Conservation (phyloP, 257 asterid genomes). For the Paulownia fortunei region DNA sequence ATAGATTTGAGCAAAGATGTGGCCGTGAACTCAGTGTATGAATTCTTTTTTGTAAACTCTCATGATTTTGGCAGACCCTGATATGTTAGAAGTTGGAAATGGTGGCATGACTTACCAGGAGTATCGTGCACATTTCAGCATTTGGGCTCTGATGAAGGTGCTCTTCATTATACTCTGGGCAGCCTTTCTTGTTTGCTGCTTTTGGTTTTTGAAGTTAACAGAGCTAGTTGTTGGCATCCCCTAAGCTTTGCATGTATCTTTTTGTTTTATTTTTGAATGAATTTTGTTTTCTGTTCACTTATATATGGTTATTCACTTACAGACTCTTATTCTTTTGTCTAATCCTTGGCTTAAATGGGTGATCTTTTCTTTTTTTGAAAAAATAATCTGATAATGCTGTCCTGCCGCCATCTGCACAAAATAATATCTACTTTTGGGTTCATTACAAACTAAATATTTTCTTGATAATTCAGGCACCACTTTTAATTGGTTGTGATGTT, state of each 20-base stretch:
- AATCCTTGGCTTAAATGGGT: constrained; percentile 4
- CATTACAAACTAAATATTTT: constrained; percentile 8
- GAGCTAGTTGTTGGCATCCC: neutral
- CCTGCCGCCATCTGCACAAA: neutral
- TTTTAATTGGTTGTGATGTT: constrained; percentile 91
- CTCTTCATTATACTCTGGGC: constrained; percentile 15
- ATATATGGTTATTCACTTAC: too few relatives aligned
- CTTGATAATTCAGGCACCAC: constrained; percentile 72
- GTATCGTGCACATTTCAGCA: constrained; percentile 93
- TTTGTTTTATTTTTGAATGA: neutral
- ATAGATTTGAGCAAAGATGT: constrained; percentile 6
- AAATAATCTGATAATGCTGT: neutral
- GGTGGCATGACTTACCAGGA: constrained; percentile 92
- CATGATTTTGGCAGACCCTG: constrained; percentile 71
- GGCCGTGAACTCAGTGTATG: neutral
- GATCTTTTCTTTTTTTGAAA: neutral
- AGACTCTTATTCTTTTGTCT: neutral
- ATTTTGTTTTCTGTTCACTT: neutral
- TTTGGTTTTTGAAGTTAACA: neutral
- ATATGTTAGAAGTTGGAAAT: constrained; percentile 97
- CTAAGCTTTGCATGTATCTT: neutral
- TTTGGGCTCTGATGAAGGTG: constrained; percentile 99
- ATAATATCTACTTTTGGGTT: neutral
- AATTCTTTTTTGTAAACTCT: neutral
- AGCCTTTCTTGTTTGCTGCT: neutral